These are phyloP conservation scores for Gynandropsis gynandra DNA, from an alignment of 345 rosid genomes.

Conservation along the genomic window DNA sequence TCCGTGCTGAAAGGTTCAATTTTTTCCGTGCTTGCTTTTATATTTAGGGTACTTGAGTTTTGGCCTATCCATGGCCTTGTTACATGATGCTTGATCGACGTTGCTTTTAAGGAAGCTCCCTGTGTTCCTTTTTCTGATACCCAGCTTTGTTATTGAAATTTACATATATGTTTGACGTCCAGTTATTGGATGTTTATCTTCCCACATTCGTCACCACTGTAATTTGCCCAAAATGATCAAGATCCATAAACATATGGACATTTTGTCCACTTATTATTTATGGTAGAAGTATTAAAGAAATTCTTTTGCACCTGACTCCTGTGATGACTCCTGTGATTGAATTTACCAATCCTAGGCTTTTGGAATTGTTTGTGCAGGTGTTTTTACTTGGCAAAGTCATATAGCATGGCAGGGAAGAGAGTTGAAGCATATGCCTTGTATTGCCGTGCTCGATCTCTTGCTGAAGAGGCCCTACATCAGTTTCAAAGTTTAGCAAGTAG, in stretches of 20 bases:
- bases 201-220: no score
- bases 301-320: no score
- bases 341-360: constrained; percentile 11
- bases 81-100: no score
- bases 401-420: constrained; percentile 89
- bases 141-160: no score
- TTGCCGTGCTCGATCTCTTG: constrained; percentile 66
- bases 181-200: no score
- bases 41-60: constrained; percentile 2
- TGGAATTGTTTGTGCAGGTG: constrained; percentile 47
- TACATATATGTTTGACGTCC: no score
- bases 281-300: no score
- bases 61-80: not conserved
- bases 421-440: constrained; percentile 77
- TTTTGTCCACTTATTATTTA: no score
- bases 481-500: constrained; percentile 30
- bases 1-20: constrained; percentile 80
- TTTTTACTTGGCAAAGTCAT: constrained; percentile 83
- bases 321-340: not conserved
- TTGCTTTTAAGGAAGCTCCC: no score
- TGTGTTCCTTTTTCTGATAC: no score
- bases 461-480: constrained; percentile 60
- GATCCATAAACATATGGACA: no score
- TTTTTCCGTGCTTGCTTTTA: constrained; percentile 12
- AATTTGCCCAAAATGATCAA: no score